phyloP scores from a whole-genome alignment of 2,329 filamentous ascomycete species.

The Cladosporium oxysporum region DNA sequence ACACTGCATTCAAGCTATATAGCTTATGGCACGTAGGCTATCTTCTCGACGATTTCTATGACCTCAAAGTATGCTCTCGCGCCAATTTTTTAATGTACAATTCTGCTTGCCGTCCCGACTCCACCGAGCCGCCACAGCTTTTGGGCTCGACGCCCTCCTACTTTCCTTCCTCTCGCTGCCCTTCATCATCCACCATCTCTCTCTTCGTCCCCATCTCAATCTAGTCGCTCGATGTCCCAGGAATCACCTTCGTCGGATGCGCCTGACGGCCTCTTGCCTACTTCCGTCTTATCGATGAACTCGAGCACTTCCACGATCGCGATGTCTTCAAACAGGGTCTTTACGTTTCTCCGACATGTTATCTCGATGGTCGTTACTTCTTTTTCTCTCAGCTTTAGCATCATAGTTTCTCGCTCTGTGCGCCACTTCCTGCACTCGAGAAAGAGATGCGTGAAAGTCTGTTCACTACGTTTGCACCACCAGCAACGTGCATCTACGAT shows the following conservation, averaged over 20 bases:
- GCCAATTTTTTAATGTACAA: too few species aligned
- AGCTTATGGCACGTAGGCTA: too few species aligned
- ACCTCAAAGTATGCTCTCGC: too few species aligned
- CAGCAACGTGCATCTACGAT: background rate
- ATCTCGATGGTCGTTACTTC: background rate
- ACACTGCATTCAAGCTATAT: too few species aligned
- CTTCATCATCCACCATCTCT: too few species aligned
- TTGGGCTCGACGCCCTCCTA: too few species aligned
- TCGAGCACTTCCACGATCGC: background rate
- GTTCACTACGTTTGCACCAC: background rate
- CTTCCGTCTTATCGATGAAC: slow-evolving; percentile 3
- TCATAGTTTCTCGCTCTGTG: background rate
- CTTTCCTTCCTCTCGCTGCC: too few species aligned
- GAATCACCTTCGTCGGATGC: background rate
- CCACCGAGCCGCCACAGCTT: too few species aligned
- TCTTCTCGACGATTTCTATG: too few species aligned
- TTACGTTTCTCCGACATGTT: background rate
- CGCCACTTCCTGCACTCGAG: background rate
- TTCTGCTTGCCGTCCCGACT: too few species aligned
- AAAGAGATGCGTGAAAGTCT: background rate
- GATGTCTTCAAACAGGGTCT: background rate
- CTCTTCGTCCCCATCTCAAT: too few species aligned
- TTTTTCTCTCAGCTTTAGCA: background rate
- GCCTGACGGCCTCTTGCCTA: background rate
- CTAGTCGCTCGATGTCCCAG: background rate